Base-by-base conservation (phyloP, 805 yeast genomes). In the Lachancea meyersii region DNA sequence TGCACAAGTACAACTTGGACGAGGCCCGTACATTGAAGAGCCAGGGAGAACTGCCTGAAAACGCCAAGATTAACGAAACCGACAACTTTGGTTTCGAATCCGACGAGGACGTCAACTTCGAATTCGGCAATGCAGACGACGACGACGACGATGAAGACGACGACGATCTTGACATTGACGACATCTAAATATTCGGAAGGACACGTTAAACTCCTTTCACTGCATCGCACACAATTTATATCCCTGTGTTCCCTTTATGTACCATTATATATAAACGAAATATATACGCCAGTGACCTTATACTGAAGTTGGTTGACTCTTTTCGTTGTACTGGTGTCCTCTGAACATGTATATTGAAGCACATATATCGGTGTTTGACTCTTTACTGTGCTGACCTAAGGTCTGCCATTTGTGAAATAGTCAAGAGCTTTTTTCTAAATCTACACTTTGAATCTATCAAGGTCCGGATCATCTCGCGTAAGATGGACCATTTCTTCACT, bases 71-170 rank as follows among this genome's bases (percentile, higher is more conserved):
- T 67, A 89, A 91, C 70, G 98, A 93, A 75, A 88, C 95, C 52
- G 97, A 91, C 66, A 87, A 95, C 50, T 89, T 87, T 63, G 97
- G 95, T 64, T 91, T 81, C 65, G 97, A 88, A 55, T 94, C 88
- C 38, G 97, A 89, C 48, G 97, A 89, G 56, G 98, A 93, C 59
- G 95, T 88, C 65, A 91, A 91, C 79, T 88, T 91, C 69, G 97
- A 91, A 73, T 93, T 93, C 69, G 97, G 96, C 67, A 89, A 83
- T 61, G 95, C 86, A 48, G 87, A 85, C 51, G 88, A 79, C 46
- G 85, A 77, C 43, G 88, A 79, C 19, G 88, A 77, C 11, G 89
- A 81, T 30, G 86, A 73, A 24, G 77, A 67, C 22, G 72, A 66
- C 33, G 73, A 61, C 36, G 85, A 79, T 55, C 78, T 88, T 65